phyloP scores from a whole-genome alignment of 805 yeast species.

The Kuraishia borneana region DNA sequence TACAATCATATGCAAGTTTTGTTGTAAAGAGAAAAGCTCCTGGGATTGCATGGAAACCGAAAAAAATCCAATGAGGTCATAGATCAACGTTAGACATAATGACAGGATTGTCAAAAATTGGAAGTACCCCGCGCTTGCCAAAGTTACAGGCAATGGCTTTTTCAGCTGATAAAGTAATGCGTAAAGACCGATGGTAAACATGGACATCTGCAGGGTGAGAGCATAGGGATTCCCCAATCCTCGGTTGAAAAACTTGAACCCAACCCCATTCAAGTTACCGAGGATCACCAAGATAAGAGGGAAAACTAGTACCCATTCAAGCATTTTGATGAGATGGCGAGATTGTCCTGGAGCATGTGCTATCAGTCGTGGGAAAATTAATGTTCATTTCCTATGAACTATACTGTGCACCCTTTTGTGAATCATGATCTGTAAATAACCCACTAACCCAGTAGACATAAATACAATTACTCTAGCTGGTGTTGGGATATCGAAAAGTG shows the following conservation, averaged over 20 bases:
- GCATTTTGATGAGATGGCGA: not conserved
- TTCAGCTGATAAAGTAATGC: constrained; percentile 3
- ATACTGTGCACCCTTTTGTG: constrained; percentile 7
- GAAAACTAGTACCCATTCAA: too few species aligned
- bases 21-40: constrained; percentile 21
- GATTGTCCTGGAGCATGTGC: too few species aligned
- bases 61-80: constrained; percentile 25
- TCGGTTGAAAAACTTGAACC: constrained; percentile 2
- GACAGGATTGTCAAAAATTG: constrained; percentile 69
- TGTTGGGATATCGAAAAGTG: constrained; percentile 46
- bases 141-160: constrained; percentile 32
- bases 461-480: constrained; percentile 36
- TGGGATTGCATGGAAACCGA: constrained; percentile 20
- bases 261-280: too few species aligned
- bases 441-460: constrained; percentile 26
- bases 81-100: constrained; percentile 32
- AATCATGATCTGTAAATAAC: constrained; percentile 16
- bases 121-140: constrained; percentile 51
- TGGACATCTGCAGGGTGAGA: not conserved
- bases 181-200: constrained; percentile 1
- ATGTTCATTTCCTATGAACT: too few species aligned
- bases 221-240: constrained; percentile 3
- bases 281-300: too few species aligned
- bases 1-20: constrained; percentile 38
- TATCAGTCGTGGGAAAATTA: too few species aligned